Evolutionary conservation across 2,329 filamentous ascomycete species (phyloP), one percentile per base, ranked within the genome.

Genomic region (Colletotrichum spinosum): DNA sequence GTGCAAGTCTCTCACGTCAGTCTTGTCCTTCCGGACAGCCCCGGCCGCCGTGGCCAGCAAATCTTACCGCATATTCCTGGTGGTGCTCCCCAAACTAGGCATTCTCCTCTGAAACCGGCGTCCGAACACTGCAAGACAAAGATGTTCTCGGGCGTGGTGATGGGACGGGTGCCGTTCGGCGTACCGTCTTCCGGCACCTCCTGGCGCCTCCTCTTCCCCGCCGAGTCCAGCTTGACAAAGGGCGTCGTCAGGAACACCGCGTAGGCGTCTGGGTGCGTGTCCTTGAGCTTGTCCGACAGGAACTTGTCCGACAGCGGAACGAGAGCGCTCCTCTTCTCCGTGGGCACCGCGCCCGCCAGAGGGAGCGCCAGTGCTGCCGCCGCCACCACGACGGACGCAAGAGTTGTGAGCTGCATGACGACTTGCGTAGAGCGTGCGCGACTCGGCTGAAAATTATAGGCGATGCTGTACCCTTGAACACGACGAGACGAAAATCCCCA

Each of bases 51-150:
- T 8, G 15, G 4, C 9, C 7, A 10, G 6, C 1, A n/a, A 8
- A 17, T 3, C 25, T 57, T 54, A 66, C 63, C 63, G 15, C 63
- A 66, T 33, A n/a, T 50, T 37, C 63, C 63, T 0, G 63, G 63
- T 8, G 58, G 58, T 0, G 63, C 63, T 11, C 63, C 63, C 51
- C 53, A 66, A 4, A 59, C 62, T 2, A 66, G 53, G 15, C 63
- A 66, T 0, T 57, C 52, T 9, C 58, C 58, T 2, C 44, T 13
- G 13, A 66, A 66, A 1, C 52, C 58, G 25, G 58, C 52, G 12
- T 63, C 63, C 6, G 58, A 44, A 37, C 63, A 66, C 33, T 66
- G 63, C 1, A 66, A 33, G 2, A 66, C 41, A 10, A 57, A 66
- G 1, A 66, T 63, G 15, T 62, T 57, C 2, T 57, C 42, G 8